A percentile compares a stretch with the other conserved stretches of the same genome.
Conservation (phyloP, 2,329 filamentous ascomycete genomes). For the Xylaria sp. region DNA sequence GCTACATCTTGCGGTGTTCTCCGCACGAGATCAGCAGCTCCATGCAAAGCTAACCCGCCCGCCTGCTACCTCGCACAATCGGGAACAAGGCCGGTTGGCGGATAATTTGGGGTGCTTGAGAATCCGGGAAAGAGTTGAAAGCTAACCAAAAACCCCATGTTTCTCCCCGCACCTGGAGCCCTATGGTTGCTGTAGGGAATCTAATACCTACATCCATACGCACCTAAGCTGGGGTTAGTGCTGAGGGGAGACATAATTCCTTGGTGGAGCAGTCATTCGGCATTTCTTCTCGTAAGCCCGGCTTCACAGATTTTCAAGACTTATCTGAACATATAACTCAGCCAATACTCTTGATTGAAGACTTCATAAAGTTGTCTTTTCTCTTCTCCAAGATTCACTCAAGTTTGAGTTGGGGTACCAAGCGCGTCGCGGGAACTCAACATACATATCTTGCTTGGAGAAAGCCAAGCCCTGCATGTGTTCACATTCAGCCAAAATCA, state of each 20-base stretch:
- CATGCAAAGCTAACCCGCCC: too few species aligned
- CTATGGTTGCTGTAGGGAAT: too few species aligned
- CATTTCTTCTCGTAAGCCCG: too few species aligned
- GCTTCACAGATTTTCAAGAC: too few species aligned
- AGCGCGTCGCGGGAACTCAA: neutral
- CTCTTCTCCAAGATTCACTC: too few species aligned
- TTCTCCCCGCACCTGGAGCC: slow-evolving; percentile 12
- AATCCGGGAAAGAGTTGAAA: neutral
- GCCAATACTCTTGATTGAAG: too few species aligned
- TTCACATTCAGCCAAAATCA: neutral
- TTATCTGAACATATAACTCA: too few species aligned
- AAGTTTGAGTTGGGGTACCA: neutral
- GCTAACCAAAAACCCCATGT: neutral
- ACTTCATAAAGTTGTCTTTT: too few species aligned
- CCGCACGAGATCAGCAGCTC: slow-evolving; percentile 12
- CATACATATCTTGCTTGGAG: neutral
- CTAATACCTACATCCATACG: too few species aligned
- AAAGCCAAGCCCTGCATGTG: neutral
- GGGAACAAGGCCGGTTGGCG: slow-evolving; percentile 16
- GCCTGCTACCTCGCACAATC: slow-evolving; percentile 1
- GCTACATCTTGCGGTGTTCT: slow-evolving; percentile 1
- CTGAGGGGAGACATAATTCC: neutral
- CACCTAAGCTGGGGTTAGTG: neutral
- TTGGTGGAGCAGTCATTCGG: too few species aligned
- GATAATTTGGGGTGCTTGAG: slow-evolving; percentile 17